phyloP scores from a whole-genome alignment of 2,329 filamentous ascomycete genomes.

The Penicillium sp. region DNA sequence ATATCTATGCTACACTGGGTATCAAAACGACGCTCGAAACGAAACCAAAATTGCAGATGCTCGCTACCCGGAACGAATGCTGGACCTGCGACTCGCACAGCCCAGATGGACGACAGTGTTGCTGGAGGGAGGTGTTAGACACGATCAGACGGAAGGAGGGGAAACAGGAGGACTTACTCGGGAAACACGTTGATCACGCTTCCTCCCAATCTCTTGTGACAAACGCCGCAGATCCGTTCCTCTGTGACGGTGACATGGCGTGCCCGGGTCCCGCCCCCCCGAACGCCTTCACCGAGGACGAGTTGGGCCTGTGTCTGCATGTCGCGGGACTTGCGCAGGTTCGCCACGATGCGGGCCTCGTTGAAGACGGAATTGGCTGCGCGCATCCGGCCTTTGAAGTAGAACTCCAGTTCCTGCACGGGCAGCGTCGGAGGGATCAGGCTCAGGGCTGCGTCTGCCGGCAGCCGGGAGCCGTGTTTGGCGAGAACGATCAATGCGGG shows the following conservation, averaged over 20 bases:
- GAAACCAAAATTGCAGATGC: constrained; percentile 11
- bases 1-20: constrained; percentile 34
- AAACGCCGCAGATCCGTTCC: constrained; percentile 86
- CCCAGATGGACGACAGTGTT: constrained; percentile 74
- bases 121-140: constrained; percentile 32
- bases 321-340: constrained; percentile 73
- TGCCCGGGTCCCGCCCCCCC: constrained; percentile 55
- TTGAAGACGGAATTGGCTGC: constrained; percentile 79
- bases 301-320: constrained; percentile 73
- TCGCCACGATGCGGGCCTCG: constrained; percentile 73
- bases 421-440: constrained; percentile 80
- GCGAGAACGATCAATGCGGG: constrained; percentile 86
- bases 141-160: background rate
- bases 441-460: constrained; percentile 78
- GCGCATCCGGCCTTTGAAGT: constrained; percentile 88
- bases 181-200: constrained; percentile 89
- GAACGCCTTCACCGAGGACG: constrained; percentile 65
- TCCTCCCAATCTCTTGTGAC: constrained; percentile 86
- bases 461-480: constrained; percentile 86
- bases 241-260: constrained; percentile 78
- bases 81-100: constrained; percentile 57
- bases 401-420: constrained; percentile 76
- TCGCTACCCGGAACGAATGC: constrained; percentile 20
- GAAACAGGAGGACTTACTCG: constrained; percentile 56
- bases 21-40: constrained; percentile 32